Conservation (phyloP, 2,329 filamentous ascomycete genomes). For the Stachybotrys chartarum region DNA sequence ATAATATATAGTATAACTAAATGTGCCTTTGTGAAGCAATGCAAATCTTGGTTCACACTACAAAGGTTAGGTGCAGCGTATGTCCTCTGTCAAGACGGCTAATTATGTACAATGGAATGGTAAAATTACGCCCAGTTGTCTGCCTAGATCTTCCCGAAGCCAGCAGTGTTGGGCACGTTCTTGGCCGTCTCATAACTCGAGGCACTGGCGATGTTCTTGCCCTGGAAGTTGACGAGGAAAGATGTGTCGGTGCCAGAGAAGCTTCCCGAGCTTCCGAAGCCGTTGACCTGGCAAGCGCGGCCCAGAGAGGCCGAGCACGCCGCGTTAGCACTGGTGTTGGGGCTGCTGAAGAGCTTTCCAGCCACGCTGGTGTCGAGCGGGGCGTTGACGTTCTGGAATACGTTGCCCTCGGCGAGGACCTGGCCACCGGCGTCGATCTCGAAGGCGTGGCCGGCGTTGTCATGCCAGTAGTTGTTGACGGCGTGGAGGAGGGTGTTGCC, state of each 20-base stretch:
- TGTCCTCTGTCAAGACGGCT: too few relatives aligned
- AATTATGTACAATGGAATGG: too few relatives aligned
- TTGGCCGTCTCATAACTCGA: conserved; percentile 23
- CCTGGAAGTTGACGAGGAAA: conserved; percentile 43
- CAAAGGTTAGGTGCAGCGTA: too few relatives aligned
- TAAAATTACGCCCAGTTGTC: too few relatives aligned
- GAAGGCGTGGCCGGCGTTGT: conserved; percentile 50
- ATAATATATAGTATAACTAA: too few relatives aligned
- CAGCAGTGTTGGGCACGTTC: conserved; percentile 31
- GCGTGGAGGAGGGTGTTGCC: conserved; percentile 50
- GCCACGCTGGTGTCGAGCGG: conserved; percentile 26
- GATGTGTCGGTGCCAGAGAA: conserved; percentile 33
- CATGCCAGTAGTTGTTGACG: conserved; percentile 56
- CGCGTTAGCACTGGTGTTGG: conserved; percentile 24
- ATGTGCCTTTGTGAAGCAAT: too few relatives aligned
- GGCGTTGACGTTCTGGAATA: conserved; percentile 46
- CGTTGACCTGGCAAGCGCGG: conserved; percentile 43
- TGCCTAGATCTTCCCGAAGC: conserved; percentile 35
- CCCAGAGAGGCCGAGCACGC: conserved; percentile 38
- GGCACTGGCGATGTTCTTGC: conserved; percentile 44
- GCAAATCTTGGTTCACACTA: too few relatives aligned
- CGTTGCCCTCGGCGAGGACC: conserved; percentile 49
- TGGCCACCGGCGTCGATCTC: conserved; percentile 36
- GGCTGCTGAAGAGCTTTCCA: conserved; percentile 25
- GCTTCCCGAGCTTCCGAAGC: conserved; percentile 31